Percentiles rank a stretch among this genome's conserved stretches.
phyloP scores from a whole-genome alignment of 1,284 basidiomycete genomes.

The Pseudozyma tsukubaensis region DNA sequence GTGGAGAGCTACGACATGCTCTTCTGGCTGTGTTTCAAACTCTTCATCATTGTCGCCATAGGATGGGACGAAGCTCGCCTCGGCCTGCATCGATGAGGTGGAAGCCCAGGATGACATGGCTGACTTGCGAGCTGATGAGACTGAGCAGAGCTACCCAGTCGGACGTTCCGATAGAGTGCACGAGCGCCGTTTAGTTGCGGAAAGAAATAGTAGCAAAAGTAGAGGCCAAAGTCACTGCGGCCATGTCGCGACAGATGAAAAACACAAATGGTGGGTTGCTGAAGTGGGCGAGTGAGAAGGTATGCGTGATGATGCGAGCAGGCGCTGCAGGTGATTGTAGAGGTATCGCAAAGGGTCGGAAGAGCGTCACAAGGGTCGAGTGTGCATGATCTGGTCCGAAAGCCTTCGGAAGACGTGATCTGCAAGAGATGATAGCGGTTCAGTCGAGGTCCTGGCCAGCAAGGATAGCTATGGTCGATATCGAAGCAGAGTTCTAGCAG shows the following conservation, averaged over 20 bases:
- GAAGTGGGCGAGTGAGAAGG: not conserved
- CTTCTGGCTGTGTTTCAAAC: slow-evolving; percentile 45
- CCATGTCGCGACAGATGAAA: slow-evolving; percentile 13
- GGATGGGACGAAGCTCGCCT: slow-evolving; percentile 19
- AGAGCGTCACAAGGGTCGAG: slow-evolving; percentile 11
- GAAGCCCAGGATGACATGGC: slow-evolving; percentile 30
- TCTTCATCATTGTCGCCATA: slow-evolving; percentile 22
- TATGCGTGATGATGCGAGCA: not conserved
- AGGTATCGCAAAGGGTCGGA: no score
- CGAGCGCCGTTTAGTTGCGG: not conserved
- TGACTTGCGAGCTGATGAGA: slow-evolving; percentile 3
- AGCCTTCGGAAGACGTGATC: slow-evolving; percentile 1
- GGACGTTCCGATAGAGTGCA: no score
- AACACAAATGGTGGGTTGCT: not conserved
- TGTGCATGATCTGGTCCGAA: slow-evolving; percentile 12
- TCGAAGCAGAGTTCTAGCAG: no score
- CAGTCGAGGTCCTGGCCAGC: no score
- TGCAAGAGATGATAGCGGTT: no score
- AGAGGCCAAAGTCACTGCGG: slow-evolving; percentile 12
- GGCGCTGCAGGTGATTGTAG: not conserved
- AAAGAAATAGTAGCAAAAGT: not conserved
- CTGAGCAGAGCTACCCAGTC: no score
- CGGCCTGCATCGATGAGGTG: slow-evolving; percentile 19
- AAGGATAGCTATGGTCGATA: no score
- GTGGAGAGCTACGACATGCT: slow-evolving; percentile 69